These are phyloP conservation scores for Moesziomyces sp. DNA, from an alignment of 1,284 basidiomycete species.

Conservation along the genomic window DNA sequence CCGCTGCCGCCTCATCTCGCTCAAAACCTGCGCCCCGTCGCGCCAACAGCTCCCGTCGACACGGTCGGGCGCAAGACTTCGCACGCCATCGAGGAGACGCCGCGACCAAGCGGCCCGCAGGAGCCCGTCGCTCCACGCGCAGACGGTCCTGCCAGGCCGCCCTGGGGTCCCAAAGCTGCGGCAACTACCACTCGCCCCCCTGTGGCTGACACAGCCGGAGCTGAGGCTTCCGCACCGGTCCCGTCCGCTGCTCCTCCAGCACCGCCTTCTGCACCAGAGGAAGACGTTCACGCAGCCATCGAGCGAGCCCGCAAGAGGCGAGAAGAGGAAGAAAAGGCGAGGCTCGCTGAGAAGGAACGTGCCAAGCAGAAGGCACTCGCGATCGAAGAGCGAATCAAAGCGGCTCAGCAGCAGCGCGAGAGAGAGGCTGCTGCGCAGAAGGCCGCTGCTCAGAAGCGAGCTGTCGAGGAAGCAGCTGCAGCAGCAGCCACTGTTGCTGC, in stretches of 20 bases:
- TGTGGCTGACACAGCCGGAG: constrained; percentile 5
- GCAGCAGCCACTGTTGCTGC: constrained; percentile 7
- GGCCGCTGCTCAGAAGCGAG: constrained; percentile 20
- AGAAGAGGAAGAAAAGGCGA: constrained; percentile 59
- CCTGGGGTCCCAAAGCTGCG: constrained; percentile 33
- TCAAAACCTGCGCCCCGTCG: constrained; percentile 28
- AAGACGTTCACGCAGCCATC: constrained; percentile 61
- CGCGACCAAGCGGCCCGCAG: constrained; percentile 7
- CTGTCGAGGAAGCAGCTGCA: constrained; percentile 12
- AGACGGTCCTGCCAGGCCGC: constrained; percentile 13
- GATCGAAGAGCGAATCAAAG: constrained; percentile 57
- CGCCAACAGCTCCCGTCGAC: constrained; percentile 5
- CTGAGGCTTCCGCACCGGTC: background rate
- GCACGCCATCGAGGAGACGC: constrained; percentile 26
- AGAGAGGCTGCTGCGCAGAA: constrained; percentile 41
- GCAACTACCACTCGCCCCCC: background rate
- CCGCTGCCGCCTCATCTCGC: constrained; percentile 55
- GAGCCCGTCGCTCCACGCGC: background rate
- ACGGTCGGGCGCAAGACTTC: constrained; percentile 27
- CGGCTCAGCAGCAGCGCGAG: constrained; percentile 46
- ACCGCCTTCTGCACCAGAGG: constrained; percentile 18
- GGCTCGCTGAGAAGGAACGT: constrained; percentile 58
- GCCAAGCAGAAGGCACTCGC: constrained; percentile 61
- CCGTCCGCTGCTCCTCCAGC: constrained; percentile 1
- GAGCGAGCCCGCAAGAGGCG: constrained; percentile 64